These are phyloP conservation scores for Nitzschia palea DNA, from an alignment of 108 stramenopile genomes.

Conservation along the genomic window DNA sequence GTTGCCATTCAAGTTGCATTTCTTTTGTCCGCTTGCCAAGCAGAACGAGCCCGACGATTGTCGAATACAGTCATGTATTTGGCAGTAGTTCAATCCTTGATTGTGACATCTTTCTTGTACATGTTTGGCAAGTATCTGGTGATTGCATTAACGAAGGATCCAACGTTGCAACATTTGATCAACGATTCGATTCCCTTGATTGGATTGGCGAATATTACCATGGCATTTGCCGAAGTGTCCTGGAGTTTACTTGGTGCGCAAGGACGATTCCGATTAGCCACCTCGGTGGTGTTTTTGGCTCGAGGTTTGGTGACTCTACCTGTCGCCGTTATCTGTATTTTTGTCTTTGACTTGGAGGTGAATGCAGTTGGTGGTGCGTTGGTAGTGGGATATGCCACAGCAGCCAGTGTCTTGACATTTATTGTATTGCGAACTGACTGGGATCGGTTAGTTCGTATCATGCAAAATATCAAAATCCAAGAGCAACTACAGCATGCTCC, in stretches of 20 bases:
- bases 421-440: slow-evolving; percentile 53
- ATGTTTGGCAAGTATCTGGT: slow-evolving; percentile 43
- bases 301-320: slow-evolving; percentile 63
- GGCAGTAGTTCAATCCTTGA: slow-evolving; percentile 36
- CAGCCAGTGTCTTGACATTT: slow-evolving; percentile 37
- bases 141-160: slow-evolving; percentile 49
- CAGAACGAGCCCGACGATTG: slow-evolving; percentile 51
- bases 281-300: slow-evolving; percentile 40
- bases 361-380: slow-evolving; percentile 43
- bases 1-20: slow-evolving; percentile 65
- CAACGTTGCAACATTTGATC: slow-evolving; percentile 60
- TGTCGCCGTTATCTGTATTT: slow-evolving; percentile 44
- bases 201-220: slow-evolving; percentile 65
- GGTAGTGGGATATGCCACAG: slow-evolving; percentile 53
- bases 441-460: slow-evolving; percentile 38
- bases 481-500: background rate
- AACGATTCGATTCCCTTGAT: slow-evolving; percentile 57
- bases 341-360: slow-evolving; percentile 42
- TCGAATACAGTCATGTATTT: slow-evolving; percentile 55
- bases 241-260: slow-evolving; percentile 74
- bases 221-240: slow-evolving; percentile 55
- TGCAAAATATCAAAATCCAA: slow-evolving; percentile 25
- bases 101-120: slow-evolving; percentile 56
- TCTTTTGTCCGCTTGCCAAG: slow-evolving; percentile 53
- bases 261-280: slow-evolving; percentile 58